Evolutionary conservation across 352 stramenopile genomes (phyloP), one percentile per base, ranked within the genome.

Genomic region (Phytophthora sansomeana): DNA sequence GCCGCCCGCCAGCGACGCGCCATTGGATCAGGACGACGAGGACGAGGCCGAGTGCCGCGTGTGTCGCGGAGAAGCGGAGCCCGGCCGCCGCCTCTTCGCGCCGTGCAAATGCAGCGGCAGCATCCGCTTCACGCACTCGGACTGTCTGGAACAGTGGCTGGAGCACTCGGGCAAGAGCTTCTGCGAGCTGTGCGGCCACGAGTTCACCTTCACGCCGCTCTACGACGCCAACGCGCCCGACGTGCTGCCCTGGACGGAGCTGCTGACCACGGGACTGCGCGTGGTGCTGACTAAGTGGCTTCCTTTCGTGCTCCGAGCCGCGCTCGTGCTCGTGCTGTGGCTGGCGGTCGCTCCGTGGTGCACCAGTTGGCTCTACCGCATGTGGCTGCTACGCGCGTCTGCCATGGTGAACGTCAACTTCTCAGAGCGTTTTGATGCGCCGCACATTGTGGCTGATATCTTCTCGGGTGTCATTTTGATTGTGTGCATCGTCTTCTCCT

Each of bases 61-160:
- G 21, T 98, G 96, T 58, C 90, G 96, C 35, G 90, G 95, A 39
- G 93, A 97, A 69, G 92, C 90, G 36, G 88, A 96, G 65, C 77
- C 78, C 0, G 86, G 77, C 8, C 81, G 86, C 4, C 88, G 83
- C 4, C 71, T 96, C 21, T 95, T 95, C 64, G 83, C 83, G 54
- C 88, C 88, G 13, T 98, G 96, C 70, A 98, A 97, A 77, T 98
- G 96, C 74, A 98, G 92, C 29, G 96, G 96, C 30, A 98, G 91
- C 42, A 98, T 98, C 64, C 92, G 93, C 33, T 91, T 96, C 68
- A 96, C 89, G 26, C 96, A 98, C 78, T 94, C 96, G 52, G 94
- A 98, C 66, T 98, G 96, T 52, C 80, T 98, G 46, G 90, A 95
- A 63, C 95, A 97, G 24, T 98, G 96, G 96, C 84, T 98, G 30